phyloP scores from a whole-genome alignment of 1,139 yeast species.

The Kurtzmaniella natalensis region DNA sequence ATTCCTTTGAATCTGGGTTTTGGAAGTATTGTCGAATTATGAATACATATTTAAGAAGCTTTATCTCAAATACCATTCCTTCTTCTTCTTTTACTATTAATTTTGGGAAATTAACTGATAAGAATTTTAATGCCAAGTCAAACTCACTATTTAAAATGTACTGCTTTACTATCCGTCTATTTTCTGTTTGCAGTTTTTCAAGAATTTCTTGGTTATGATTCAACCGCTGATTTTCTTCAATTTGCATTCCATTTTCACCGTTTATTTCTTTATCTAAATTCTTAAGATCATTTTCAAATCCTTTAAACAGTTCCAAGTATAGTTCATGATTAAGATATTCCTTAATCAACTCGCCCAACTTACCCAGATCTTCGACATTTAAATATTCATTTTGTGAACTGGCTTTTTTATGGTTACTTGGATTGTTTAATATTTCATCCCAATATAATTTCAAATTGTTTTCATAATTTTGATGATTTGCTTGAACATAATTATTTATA shows the following conservation, averaged over 20 bases:
- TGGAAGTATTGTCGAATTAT: constrained; percentile 22
- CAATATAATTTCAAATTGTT: constrained; percentile 16
- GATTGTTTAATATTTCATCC: constrained; percentile 15
- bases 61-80: constrained; percentile 49
- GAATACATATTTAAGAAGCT: constrained; percentile 45
- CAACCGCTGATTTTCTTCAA: constrained; percentile 2
- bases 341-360: constrained; percentile 55
- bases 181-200: constrained; percentile 34
- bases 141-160: constrained; percentile 45
- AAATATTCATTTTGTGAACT: constrained; percentile 10
- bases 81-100: constrained; percentile 34
- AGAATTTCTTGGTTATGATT: constrained; percentile 11
- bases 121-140: constrained; percentile 40
- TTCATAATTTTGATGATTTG: constrained; percentile 27
- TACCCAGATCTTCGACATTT: constrained; percentile 22
- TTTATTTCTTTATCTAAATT: constrained; percentile 34
- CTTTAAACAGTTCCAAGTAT: constrained; percentile 59
- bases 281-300: constrained; percentile 42
- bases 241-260: constrained; percentile 9
- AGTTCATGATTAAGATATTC: constrained; percentile 76
- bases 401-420: constrained; percentile 16
- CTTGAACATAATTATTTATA: constrained; percentile 59
- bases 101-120: constrained; percentile 41
- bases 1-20: constrained; percentile 4
- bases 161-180: constrained; percentile 50